Percentiles rank a stretch among this genome's conserved stretches.
phyloP scores from a whole-genome alignment of 768 basidiomycete genomes.

The Pleurotus cornucopiae region DNA sequence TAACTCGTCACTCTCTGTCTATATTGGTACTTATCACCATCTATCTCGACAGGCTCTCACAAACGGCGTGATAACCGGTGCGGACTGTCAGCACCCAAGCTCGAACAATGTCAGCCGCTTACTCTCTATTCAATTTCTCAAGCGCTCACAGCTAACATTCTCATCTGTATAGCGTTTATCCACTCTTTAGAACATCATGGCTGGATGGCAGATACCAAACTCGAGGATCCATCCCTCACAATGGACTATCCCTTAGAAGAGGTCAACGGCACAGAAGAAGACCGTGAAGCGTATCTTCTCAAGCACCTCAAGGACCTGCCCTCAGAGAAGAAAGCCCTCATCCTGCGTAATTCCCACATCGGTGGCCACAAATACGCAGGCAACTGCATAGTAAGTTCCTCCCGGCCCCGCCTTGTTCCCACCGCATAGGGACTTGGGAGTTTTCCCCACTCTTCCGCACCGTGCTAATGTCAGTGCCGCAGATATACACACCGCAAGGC shows the following conservation, averaged over 20 bases:
- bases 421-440: neutral
- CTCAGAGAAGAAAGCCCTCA: constrained; percentile 64
- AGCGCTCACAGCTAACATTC: constrained; percentile 12
- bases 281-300: constrained; percentile 52
- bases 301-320: constrained; percentile 49
- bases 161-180: constrained; percentile 52
- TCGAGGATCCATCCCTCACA: constrained; percentile 52
- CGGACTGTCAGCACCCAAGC: constrained; percentile 78
- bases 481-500: constrained; percentile 88
- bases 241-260: constrained; percentile 60
- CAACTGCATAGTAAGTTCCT: constrained; percentile 73
- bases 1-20: neutral
- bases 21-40: neutral
- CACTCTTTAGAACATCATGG: constrained; percentile 59
- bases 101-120: constrained; percentile 59
- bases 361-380: constrained; percentile 94
- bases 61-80: constrained; percentile 92
- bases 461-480: neutral
- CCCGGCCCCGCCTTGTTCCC: constrained; percentile 6
- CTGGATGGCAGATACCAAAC: constrained; percentile 73
- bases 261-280: constrained; percentile 43
- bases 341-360: constrained; percentile 84
- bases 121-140: constrained; percentile 7
- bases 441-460: neutral
- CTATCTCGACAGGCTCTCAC: constrained; percentile 72